Base-by-base conservation (phyloP, 2,329 filamentous ascomycete species). In the Pseudocercospora eumusae region DNA sequence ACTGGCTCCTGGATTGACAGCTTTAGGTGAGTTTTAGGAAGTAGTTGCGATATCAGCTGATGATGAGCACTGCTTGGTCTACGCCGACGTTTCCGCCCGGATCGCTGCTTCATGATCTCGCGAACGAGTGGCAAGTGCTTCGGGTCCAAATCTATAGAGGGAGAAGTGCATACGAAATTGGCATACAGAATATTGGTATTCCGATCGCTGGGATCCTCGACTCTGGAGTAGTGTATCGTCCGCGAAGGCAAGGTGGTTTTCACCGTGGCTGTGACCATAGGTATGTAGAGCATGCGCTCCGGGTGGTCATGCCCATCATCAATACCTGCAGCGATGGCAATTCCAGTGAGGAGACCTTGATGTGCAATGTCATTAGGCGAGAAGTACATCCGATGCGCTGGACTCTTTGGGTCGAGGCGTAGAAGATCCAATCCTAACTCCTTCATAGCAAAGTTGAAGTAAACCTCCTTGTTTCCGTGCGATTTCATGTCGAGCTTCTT, bases 351-450 rank as follows among this genome's bases (percentile, higher is more conserved):
- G 36, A 99, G 83, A 10, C 93, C 95, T 80, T 99, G 93, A 75
- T 99, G 95, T 11, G 95, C 95, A 71, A 97, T 88, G 73, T 97
- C 95, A 64, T 92, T 89, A 21, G 89, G 87, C 2, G 93, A 91
- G 73, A 99, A 99, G 77, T 99, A 98, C 95, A 98, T 99, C 66
- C 95, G 88, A 81, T 99, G 95, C 0, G 93, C 92, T 0, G 95
- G 92, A 15, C 93, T 96, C 70, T 91, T 93, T 45, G 91, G 89
- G 74, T 99, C 93, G 59, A 99, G 84, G 21, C 93, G 88, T 74
- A 98, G 89, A 44, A 99, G 81, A 73, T 99, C 95, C 73, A 99
- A 85, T 63, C 93, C 93, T 45, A 99, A 87, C 75, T 99, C 96
- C 75, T 99, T 98, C 85, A 96, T 96, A 6, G 93, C 92, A 49